Conservation (phyloP, 2,329 filamentous ascomycete species). For the Exophiala dermatitidis region DNA sequence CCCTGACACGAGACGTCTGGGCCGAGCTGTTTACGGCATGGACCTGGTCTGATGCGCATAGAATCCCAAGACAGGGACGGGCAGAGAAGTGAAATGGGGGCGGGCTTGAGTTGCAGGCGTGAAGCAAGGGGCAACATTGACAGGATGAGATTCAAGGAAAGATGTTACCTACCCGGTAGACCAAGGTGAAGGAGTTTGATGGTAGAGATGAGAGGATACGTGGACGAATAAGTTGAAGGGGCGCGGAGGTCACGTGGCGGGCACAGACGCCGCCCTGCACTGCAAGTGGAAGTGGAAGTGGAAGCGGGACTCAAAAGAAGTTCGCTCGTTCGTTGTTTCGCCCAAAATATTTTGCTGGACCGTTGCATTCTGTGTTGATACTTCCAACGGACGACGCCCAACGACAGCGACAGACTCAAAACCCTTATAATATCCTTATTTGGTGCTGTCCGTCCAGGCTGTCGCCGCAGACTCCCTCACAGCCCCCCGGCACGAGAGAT, state of each 20-base stretch:
- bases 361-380: too few relatives aligned
- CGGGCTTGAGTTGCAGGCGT: neutral
- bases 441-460: too few relatives aligned
- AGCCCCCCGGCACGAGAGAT: too few relatives aligned
- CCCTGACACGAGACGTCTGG: too few relatives aligned
- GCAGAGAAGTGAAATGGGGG: neutral
- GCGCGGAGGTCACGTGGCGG: neutral
- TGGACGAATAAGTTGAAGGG: neutral
- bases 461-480: too few relatives aligned
- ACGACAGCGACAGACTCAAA: too few relatives aligned
- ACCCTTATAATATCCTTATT: too few relatives aligned
- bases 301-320: neutral
- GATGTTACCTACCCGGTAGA: neutral
- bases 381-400: too few relatives aligned
- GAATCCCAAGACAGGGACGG: too few relatives aligned
- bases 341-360: neutral
- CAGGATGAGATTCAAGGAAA: neutral
- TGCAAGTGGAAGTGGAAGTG: neutral
- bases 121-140: neutral
- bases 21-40: too few relatives aligned
- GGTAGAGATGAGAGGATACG: neutral
- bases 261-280: neutral
- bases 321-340: neutral
- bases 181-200: too few relatives aligned
- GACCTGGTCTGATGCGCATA: too few relatives aligned